A percentile compares a stretch with the other conserved stretches of the same genome.
These are phyloP conservation scores for Eucalyptus dawsonii DNA, from an alignment of 345 rosid genomes.

Conservation along the genomic window DNA sequence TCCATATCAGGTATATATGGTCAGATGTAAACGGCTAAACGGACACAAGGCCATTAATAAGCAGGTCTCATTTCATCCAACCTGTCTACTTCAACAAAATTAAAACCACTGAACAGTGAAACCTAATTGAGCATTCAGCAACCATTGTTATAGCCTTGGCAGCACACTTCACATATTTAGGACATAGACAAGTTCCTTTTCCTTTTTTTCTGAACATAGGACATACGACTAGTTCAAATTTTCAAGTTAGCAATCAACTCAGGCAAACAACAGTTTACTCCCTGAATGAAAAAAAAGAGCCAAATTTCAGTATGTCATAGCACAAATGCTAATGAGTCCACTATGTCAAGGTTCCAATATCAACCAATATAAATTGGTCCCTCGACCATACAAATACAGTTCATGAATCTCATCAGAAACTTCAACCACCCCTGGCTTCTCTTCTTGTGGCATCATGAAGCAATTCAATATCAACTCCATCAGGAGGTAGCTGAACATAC, in stretches of 20 bases:
- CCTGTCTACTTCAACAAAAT: not conserved
- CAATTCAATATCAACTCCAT: conserved; percentile 90
- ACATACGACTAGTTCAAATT: not conserved
- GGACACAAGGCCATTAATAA: not conserved
- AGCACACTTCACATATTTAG: not conserved
- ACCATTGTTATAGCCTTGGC: not conserved
- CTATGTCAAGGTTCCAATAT: not conserved
- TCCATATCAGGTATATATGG: not conserved
- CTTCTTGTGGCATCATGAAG: conserved; percentile 99
- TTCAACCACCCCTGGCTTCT: conserved; percentile 96
- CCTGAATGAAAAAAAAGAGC: not conserved
- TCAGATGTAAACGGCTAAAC: not conserved
- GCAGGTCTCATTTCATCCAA: not conserved
- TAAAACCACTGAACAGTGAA: not conserved
- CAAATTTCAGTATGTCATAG: not conserved
- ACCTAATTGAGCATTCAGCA: not conserved
- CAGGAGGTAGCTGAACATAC: conserved; percentile 92
- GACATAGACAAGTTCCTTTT: not conserved
- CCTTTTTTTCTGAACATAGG: not conserved
- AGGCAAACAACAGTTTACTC: not conserved
- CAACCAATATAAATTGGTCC: not conserved
- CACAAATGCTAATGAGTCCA: not conserved
- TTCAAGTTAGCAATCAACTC: not conserved
- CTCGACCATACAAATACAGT: not conserved
- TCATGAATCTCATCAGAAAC: not conserved